Evolutionary conservation across 1,139 yeast species (phyloP), one percentile per base, ranked within the genome.

Genomic region (Arxiozyma heterogenica): DNA sequence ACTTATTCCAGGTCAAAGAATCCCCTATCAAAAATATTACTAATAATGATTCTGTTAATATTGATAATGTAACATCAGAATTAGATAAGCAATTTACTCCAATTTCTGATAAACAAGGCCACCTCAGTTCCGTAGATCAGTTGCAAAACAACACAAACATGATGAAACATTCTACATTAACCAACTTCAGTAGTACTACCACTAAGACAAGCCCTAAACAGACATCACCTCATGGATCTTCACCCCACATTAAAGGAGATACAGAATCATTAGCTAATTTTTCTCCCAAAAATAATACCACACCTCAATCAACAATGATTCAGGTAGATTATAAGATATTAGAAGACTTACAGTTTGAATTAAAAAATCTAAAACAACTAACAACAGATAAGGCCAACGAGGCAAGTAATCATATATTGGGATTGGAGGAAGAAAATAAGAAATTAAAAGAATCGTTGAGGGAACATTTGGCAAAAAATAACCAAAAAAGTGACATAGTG

Each of bases 301-400:
- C 38, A 22, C 8, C 39, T 34, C 39, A 11, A 27, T 25, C 47
- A n/a, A 42, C 42, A 17, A 47, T 39, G 43, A 47, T 43, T n/a
- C 48, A 22, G 7, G 44, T 50, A 9, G 51, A 48, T n/a, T 53
- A 51, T 39, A 38, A 51, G 42, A 25, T 52, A 9, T 47, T 55
- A 18, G 45, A 51, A 41, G 58, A 58, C n/a, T 49, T 68, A 51
- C 78, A 81, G 22, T 63, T 64, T 27, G 84, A 82, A 58, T 68
- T 82, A 53, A 71, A 70, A 41, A 70, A 71, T 27, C 70, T 82
- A 60, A 79, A 74, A 59, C 55, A 69, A 11, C 71, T 79, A 7
- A 76, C 86, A 8, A 75, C 73, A 54, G 67, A 69, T 5, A 82
- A 80, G 59, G 81, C 82, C 67, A 76, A 73, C 60, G 70, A 71